Evolutionary conservation across 225 moss, liverwort and hornwort genomes (phyloP), one percentile per base, ranked within the genome.

Genomic region (Rhytidiadelphus loreus): DNA sequence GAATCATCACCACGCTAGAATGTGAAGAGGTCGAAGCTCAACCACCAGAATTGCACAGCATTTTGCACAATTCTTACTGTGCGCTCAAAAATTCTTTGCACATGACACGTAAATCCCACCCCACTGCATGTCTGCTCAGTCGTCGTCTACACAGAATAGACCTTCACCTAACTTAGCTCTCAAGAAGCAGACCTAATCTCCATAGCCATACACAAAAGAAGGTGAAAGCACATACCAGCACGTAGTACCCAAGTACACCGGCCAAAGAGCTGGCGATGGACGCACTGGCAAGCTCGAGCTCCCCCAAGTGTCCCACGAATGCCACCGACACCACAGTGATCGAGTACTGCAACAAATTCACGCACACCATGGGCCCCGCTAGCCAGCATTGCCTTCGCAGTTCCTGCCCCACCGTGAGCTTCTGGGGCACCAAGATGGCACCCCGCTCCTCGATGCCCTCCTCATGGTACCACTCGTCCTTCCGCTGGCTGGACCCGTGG

Each of bases 221-320:
- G 84, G 35, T 15, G 57, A 7, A 77, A 6, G 29, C 37, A 53
- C 21, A 20, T 93, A 98, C 98, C 93, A 98, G 84, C 60, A 98
- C 90, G 75, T 96, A 96, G 87, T 97, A 94, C 82, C 98, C 98
- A 41, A 94, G 92, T 23, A 95, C 96, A 70, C 93, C 93, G n/a
- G 97, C 95, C 37, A 98, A 88, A 6, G 98, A 98, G 86, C 30
- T 97, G 16, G 96, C 98, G 24, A 98, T 95, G 55, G 98, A 95
- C 9, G 96, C 89, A 80, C 98, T 95, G 10, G 98, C 96, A 63
- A 98, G 98, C 91, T 97, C 98, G 86, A 95, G 86, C 76, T 93
- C 91, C 14, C 98, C 97, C 83, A 95, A 81, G 69, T 96, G 98
- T 4, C 98, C 98, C 32, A 95, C 95, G 52, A 95, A 91, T 48